Percentiles rank a stretch among this genome's conserved stretches.
These are phyloP conservation scores for Chimonanthus salicifolius DNA, from an alignment of 164 flowering plant genomes.

Conservation along the genomic window DNA sequence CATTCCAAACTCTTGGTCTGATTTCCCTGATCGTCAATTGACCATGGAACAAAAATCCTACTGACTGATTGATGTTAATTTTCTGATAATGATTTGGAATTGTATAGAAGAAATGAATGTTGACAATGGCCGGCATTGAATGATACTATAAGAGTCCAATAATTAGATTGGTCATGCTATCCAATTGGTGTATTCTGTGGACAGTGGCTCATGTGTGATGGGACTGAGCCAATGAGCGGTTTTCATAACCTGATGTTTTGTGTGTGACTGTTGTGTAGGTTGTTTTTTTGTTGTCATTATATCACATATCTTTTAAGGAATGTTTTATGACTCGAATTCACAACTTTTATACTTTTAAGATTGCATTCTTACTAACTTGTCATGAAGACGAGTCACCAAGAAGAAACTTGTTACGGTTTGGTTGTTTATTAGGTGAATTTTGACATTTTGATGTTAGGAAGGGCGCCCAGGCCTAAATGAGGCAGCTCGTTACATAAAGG, in stretches of 20 bases:
- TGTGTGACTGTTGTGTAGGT: background rate
- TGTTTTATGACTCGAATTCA: no score
- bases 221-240: background rate
- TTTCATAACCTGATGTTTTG: background rate
- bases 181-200: background rate
- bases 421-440: background rate
- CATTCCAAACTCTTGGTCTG: background rate
- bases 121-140: no score
- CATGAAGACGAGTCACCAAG: no score
- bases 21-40: background rate
- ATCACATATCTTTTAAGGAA: background rate
- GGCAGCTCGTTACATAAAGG: slow-evolving; percentile 71
- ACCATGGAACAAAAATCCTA: background rate
- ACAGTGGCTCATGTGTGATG: background rate
- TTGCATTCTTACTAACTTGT: background rate
- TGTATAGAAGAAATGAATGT: background rate
- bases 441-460: slow-evolving; percentile 37
- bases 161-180: background rate
- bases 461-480: slow-evolving; percentile 77
- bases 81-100: background rate
- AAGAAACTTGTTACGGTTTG: no score
- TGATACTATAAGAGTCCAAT: background rate
- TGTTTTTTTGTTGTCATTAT: background rate
- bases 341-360: no score
- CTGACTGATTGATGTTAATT: background rate